Base-by-base conservation (phyloP, 108 stramenopile species). In the Stephanodiscus triporus region DNA sequence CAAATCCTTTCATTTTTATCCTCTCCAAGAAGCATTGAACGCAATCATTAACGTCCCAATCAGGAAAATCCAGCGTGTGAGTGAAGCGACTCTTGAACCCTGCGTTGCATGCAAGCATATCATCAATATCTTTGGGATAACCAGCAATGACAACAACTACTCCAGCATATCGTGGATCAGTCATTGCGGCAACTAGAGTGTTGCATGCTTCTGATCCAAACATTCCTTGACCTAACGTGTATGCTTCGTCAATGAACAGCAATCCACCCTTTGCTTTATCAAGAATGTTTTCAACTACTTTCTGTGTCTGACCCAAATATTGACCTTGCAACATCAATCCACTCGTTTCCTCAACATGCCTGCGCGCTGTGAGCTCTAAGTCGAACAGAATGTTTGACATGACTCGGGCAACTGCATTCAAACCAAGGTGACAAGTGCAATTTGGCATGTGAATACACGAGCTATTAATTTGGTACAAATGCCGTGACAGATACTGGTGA, bases 171-270 rank as follows among this genome's bases (percentile, higher is more conserved):
- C 76, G 73, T 17, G 72, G 71, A 59, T 71, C 70, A 14, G 86
- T 87, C 76, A 88, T 76, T 1, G 70, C 77, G n/a, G 71, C 82
- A 20, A 83, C 75, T 9, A 88, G 23, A 17, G 82, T 64, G 56
- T 88, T 82, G 43, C 68, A 69, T 9, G 84, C 87, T 62, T 88
- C 87, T 9, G 50, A 61, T 6, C 75, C 75, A 60, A 73, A 85
- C 26, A 29, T 50, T 2, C 81, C 85, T 26, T 54, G 54, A 13
- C 78, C 63, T 4, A 94, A 79, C 5, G 75, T 71, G 51, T 94
- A 88, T 43, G 93, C 91, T 65, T 93, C 89, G 50, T 93, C 89
- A 19, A 93, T 84, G 59, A 93, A 89, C 47, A 91, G 75, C 8
- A 93, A 84, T 14, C 87, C 81, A 19, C 89, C 92, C 60, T 76